These are phyloP conservation scores for Clausena lansium DNA, from an alignment of 345 rosid genomes.

Conservation along the genomic window DNA sequence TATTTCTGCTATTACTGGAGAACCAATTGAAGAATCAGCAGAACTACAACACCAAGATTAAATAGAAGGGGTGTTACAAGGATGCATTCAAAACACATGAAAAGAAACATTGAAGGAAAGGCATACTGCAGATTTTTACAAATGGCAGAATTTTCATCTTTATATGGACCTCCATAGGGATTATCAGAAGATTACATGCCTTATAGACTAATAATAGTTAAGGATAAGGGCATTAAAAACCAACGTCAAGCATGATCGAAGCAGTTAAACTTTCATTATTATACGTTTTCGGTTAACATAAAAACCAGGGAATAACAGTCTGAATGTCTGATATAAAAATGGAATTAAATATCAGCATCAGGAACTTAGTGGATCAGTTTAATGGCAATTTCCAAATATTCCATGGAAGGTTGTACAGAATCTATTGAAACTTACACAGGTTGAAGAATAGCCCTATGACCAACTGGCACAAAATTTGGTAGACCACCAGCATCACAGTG, in stretches of 20 bases:
- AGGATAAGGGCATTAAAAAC: neutral
- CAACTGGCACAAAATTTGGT: neutral
- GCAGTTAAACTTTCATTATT: neutral
- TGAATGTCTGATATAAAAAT: no score
- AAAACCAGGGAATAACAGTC: neutral
- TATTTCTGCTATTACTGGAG: neutral
- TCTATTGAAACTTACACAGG: conserved; percentile 4
- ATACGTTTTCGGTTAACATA: neutral
- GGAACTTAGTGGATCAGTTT: neutral
- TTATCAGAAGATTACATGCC: neutral
- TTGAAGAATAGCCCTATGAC: neutral
- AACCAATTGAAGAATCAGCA: neutral
- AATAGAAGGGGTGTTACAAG: neutral
- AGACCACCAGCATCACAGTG: neutral
- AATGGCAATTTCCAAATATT: neutral
- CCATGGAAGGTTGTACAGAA: neutral
- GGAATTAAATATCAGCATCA: neutral
- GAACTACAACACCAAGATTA: neutral
- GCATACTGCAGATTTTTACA: neutral
- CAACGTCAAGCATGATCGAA: neutral
- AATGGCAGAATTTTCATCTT: neutral
- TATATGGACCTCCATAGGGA: neutral
- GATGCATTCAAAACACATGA: neutral
- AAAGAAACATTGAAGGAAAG: neutral
- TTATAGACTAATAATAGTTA: no score